These are phyloP conservation scores for Schizothecium vesticola DNA, from an alignment of 495 filamentous ascomycete species.

Conservation along the genomic window DNA sequence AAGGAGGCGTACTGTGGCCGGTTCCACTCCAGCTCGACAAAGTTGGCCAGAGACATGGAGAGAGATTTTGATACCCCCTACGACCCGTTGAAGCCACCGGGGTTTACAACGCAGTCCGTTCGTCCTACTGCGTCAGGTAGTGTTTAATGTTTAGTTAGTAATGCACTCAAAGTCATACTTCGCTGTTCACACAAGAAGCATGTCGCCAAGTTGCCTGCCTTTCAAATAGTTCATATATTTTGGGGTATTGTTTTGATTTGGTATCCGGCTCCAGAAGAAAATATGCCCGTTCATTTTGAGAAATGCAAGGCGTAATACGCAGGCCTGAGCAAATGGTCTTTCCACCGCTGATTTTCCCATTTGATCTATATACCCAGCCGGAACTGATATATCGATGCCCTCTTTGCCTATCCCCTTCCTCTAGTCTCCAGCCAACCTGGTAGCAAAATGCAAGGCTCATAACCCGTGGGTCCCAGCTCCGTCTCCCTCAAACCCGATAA, in stretches of 20 bases:
- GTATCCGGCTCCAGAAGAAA: background rate
- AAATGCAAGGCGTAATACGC: background rate
- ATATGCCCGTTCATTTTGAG: background rate
- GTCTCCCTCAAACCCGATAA: conserved; percentile 60
- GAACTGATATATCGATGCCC: background rate
- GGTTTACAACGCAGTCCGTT: background rate
- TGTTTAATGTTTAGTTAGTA: conserved; percentile 7
- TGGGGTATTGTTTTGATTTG: background rate
- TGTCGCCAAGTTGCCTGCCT: background rate
- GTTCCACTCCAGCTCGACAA: background rate
- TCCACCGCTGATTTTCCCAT: background rate
- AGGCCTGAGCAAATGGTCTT: background rate
- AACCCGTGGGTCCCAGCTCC: background rate
- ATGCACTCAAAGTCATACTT: background rate
- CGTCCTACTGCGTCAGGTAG: background rate
- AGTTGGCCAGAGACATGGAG: background rate
- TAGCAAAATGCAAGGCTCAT: background rate
- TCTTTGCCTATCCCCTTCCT: background rate
- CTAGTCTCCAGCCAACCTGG: background rate
- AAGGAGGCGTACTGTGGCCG: background rate
- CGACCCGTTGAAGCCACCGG: background rate
- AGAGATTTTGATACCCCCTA: conserved; percentile 2
- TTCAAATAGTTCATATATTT: background rate
- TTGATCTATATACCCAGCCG: background rate
- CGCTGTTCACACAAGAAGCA: background rate